Evolutionary conservation across 345 rosid genomes (phyloP).

Genomic region (Camelina neglecta): DNA sequence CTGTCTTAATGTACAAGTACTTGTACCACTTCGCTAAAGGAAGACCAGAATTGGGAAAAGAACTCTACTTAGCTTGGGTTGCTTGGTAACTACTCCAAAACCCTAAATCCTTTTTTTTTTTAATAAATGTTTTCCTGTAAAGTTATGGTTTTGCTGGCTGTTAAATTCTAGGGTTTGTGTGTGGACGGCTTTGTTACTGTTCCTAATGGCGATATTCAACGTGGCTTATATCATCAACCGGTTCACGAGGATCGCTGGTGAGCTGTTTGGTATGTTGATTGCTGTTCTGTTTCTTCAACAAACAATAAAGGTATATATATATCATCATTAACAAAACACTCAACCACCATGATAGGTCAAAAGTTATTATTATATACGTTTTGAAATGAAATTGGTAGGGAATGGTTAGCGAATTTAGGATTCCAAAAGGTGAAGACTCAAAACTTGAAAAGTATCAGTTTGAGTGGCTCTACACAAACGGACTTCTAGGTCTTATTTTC

Average conservation of each 20-base stretch:
- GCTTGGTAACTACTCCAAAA: conserved; percentile 59
- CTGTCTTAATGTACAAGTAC: conserved; percentile 80
- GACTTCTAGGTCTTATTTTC: conserved; percentile 67
- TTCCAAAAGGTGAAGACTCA: conserved; percentile 53
- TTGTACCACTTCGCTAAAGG: conserved; percentile 72
- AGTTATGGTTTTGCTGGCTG: conserved; percentile 19
- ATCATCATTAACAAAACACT: not conserved
- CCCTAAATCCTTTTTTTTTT: not conserved
- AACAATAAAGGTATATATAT: conserved; percentile 60
- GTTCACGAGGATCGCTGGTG: conserved; percentile 85
- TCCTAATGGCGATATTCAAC: conserved; percentile 63
- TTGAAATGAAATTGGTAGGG: conserved; percentile 53
- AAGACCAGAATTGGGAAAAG: conserved; percentile 57
- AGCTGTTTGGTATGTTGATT: conserved; percentile 82
- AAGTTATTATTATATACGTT: not conserved
- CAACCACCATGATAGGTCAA: not conserved
- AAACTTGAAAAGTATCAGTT: conserved; percentile 53
- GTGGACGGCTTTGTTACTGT: conserved; percentile 80
- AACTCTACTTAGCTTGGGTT: conserved; percentile 82
- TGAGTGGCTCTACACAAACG: conserved; percentile 72
- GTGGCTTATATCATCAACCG: conserved; percentile 68
- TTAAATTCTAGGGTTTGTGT: conserved; percentile 70
- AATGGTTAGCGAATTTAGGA: conserved; percentile 58
- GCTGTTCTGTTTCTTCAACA: conserved; percentile 78
- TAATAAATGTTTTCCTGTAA: not conserved